Evolutionary conservation across 495 filamentous ascomycete species (phyloP), one percentile per base, ranked within the genome.

Genomic region (Eremomyces bilateralis): DNA sequence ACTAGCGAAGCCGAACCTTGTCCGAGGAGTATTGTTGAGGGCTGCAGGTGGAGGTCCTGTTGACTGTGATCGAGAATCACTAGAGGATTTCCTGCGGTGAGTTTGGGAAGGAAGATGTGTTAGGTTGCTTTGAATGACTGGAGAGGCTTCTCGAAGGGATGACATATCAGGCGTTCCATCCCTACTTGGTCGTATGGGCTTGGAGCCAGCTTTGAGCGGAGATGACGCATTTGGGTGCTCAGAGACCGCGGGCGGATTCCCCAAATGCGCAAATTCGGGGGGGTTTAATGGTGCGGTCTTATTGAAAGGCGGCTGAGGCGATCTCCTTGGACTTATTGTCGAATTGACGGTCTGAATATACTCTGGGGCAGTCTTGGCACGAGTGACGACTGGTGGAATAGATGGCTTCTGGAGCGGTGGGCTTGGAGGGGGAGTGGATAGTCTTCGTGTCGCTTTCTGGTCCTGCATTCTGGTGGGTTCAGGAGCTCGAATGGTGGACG

Each of bases 101-200:
- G 65, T 58, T n/a, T 56, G 52, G 20, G 60, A 45, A 53, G 29
- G 62, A 48, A 60, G 48, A 19, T 27, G 43, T 8, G 64, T 51
- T 13, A 91, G 54, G 47, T 85, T 84, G 53, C 79, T 85, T 32
- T 76, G 77, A 17, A 91, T 71, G 18, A 90, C 55, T 12, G 76
- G 71, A 8, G 73, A 68, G 4, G 69, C 60, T 5, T 67, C 64
- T 25, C 67, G 53, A 15, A 63, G 51, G 28, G 66, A 61, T 20
- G 67, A 56, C 29, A 91, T 60, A 34, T 71, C 69, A 30, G 73
- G 64, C 1, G 76, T 79, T 6, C 80, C 80, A 42, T 88, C 73
- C 62, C 84, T 63, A 48, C 80, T 94, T 3, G 83, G 83, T 37
- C 83, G 42, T 1, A 22, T 16, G 2, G 57, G 56, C 25, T 42